phyloP scores from a whole-genome alignment of 1,284 basidiomycete species.

The Lignosus rhinocerotis region DNA sequence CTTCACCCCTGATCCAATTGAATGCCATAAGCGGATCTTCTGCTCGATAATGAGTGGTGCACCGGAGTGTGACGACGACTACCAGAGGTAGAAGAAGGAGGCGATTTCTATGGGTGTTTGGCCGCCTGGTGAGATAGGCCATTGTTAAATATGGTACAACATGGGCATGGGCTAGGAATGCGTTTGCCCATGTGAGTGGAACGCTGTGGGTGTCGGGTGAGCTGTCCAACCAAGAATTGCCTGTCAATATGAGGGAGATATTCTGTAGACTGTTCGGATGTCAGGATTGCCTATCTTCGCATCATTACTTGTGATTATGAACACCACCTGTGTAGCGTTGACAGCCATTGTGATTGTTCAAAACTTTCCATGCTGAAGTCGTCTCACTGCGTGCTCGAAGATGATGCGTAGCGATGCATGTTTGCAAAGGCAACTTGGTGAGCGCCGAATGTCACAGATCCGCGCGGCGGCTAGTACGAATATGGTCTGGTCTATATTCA shows the following conservation, averaged over 20 bases:
- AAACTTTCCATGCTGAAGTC: too few relatives aligned
- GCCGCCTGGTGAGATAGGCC: conserved; percentile 68
- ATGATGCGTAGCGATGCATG: too few relatives aligned
- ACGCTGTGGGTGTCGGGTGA: conserved; percentile 22
- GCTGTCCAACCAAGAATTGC: not conserved
- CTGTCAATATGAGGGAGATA: not conserved
- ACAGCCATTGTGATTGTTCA: too few relatives aligned
- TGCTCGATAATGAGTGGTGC: conserved; percentile 61
- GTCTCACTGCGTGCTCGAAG: too few relatives aligned
- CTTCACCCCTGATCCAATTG: conserved; percentile 70
- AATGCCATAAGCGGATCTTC: conserved; percentile 48
- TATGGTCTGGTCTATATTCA: too few relatives aligned
- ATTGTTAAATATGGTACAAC: conserved; percentile 60
- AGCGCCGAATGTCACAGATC: too few relatives aligned
- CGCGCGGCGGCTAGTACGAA: too few relatives aligned
- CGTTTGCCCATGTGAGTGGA: conserved; percentile 46
- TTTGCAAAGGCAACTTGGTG: too few relatives aligned
- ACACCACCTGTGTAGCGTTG: too few relatives aligned
- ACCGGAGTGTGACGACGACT: conserved; percentile 46
- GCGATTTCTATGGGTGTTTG: conserved; percentile 59
- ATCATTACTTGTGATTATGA: too few relatives aligned
- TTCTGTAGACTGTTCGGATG: not conserved
- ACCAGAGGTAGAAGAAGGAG: conserved; percentile 60
- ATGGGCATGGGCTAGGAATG: conserved; percentile 47
- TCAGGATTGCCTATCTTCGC: too few relatives aligned